Conservation (phyloP, 1,284 basidiomycete species). For the Schizophyllum commune region DNA sequence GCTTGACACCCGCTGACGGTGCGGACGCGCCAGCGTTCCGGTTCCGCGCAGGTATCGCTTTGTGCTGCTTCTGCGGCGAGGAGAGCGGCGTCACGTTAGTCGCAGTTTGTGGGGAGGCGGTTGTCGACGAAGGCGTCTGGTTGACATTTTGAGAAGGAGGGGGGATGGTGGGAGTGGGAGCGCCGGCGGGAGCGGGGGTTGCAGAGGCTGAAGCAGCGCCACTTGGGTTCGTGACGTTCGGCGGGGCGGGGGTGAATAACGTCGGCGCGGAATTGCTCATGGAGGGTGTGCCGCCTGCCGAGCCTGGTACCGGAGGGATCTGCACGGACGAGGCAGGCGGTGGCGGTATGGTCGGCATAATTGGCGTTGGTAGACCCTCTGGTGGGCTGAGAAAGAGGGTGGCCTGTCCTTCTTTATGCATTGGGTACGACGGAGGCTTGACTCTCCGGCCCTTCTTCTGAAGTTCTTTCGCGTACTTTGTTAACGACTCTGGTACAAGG, state of each 20-base stretch:
- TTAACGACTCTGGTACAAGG: background rate
- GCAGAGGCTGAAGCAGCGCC: constrained; percentile 12
- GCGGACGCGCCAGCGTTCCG: background rate
- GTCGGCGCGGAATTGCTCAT: constrained; percentile 27
- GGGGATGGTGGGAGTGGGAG: background rate
- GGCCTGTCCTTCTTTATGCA: background rate
- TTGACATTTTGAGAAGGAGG: constrained; percentile 7
- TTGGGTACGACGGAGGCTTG: background rate
- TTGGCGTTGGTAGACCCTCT: background rate
- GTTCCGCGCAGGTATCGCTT: constrained; percentile 30
- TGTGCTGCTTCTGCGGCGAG: constrained; percentile 47
- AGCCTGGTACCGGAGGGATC: background rate
- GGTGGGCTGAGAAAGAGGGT: background rate
- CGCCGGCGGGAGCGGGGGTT: background rate
- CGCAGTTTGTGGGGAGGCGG: constrained; percentile 29
- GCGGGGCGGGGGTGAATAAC: constrained; percentile 12
- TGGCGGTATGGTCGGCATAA: background rate
- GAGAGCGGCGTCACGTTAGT: constrained; percentile 40
- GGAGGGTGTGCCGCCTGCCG: background rate
- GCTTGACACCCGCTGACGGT: background rate
- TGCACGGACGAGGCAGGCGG: background rate
- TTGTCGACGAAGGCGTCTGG: constrained; percentile 20
- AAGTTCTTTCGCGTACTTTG: background rate
- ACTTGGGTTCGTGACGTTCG: constrained; percentile 14
- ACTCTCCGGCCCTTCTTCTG: background rate